phyloP scores from a whole-genome alignment of 345 rosid species.

The Salix viminalis region DNA sequence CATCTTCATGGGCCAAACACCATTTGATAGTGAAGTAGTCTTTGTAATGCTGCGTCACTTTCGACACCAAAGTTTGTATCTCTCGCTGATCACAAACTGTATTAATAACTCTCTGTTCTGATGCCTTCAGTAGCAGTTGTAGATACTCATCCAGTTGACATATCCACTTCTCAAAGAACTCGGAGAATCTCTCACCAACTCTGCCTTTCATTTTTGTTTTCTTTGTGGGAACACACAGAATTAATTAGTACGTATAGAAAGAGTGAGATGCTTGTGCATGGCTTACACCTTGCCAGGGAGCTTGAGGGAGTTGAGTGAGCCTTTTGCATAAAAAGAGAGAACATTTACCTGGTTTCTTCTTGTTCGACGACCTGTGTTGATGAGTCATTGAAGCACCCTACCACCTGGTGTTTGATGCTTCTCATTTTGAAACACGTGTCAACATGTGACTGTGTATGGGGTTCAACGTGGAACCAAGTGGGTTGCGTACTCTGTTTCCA shows the following conservation, averaged over 20 bases:
- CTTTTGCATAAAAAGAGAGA: constrained; percentile 26
- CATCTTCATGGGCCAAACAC: constrained; percentile 64
- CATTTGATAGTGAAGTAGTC: constrained; percentile 72
- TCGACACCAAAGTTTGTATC: constrained; percentile 45
- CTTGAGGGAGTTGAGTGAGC: constrained; percentile 22
- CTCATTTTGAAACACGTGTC: constrained; percentile 30
- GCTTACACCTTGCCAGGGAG: constrained; percentile 20
- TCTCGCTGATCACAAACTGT: constrained; percentile 11
- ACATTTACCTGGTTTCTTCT: background rate
- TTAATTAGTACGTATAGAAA: background rate
- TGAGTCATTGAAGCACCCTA: constrained; percentile 31
- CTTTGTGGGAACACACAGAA: no score
- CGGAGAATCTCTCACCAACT: constrained; percentile 43
- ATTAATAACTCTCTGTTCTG: background rate
- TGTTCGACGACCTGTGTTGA: constrained; percentile 20
- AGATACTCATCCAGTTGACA: constrained; percentile 47
- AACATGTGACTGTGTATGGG: background rate
- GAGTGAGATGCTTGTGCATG: background rate
- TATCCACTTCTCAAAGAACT: constrained; percentile 59
- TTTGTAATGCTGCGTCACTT: constrained; percentile 65
- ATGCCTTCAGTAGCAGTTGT: constrained; percentile 29
- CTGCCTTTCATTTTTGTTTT: constrained; percentile 32
- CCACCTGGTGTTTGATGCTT: constrained; percentile 32
- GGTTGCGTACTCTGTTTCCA: background rate
- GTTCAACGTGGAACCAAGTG: constrained; percentile 29